Conservation (phyloP, 2,329 filamentous ascomycete genomes). For the Aspergillus texensis region DNA sequence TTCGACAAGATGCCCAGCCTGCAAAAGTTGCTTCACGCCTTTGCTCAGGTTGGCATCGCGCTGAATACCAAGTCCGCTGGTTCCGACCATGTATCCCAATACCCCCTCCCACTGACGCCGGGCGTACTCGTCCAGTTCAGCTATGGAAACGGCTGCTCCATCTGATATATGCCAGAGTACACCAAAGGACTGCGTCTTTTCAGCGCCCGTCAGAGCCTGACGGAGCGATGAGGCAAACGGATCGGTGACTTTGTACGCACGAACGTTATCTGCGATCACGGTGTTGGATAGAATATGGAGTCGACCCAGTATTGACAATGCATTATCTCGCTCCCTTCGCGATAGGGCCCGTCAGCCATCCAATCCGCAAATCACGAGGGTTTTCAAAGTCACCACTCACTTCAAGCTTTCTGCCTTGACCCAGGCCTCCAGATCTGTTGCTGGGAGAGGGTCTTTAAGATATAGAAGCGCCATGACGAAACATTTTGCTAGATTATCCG, state of each 20-base stretch:
- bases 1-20: conserved; percentile 79
- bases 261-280: conserved; percentile 60
- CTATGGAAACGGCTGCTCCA: conserved; percentile 65
- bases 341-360: neutral
- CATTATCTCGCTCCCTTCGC: conserved; percentile 75
- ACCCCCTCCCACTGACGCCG: conserved; percentile 94
- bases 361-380: neutral
- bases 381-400: conserved; percentile 38
- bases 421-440: conserved; percentile 84
- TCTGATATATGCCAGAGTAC: conserved; percentile 72
- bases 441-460: conserved; percentile 76
- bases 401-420: conserved; percentile 68
- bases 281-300: conserved; percentile 83
- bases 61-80: conserved; percentile 50
- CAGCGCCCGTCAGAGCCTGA: conserved; percentile 83
- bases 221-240: conserved; percentile 84
- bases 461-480: conserved; percentile 96
- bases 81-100: conserved; percentile 85
- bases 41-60: conserved; percentile 61
- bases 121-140: conserved; percentile 82
- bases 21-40: conserved; percentile 81
- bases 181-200: conserved; percentile 85
- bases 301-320: conserved; percentile 76
- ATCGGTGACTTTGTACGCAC: conserved; percentile 74
- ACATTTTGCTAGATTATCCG: conserved; percentile 69